These are phyloP conservation scores for Camelina sativa DNA, from an alignment of 345 rosid genomes.

Conservation along the genomic window DNA sequence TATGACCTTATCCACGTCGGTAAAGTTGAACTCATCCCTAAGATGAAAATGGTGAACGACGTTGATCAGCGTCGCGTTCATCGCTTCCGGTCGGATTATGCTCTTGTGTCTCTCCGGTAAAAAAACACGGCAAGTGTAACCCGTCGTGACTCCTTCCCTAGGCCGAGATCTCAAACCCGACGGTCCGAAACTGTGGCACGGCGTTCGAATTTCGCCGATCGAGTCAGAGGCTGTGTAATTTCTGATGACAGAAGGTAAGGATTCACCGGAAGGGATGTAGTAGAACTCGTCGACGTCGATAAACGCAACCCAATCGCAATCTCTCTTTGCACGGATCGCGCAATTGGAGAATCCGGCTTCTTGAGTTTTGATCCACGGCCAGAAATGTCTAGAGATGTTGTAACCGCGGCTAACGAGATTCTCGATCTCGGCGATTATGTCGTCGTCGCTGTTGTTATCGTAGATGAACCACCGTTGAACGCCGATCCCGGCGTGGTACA, in stretches of 20 bases:
- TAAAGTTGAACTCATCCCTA: constrained; percentile 48
- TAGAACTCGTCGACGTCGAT: constrained; percentile 83
- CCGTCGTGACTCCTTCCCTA: constrained; percentile 53
- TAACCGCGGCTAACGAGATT: constrained; percentile 42
- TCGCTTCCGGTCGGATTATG: constrained; percentile 70
- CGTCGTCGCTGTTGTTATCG: constrained; percentile 88
- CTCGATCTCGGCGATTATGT: constrained; percentile 46
- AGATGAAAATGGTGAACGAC: constrained; percentile 88
- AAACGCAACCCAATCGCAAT: constrained; percentile 84
- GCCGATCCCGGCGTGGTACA: constrained; percentile 75
- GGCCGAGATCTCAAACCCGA: constrained; percentile 63
- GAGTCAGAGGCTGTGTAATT: constrained; percentile 37
- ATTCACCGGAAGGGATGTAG: constrained; percentile 53
- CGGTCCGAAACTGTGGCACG: constrained; percentile 80
- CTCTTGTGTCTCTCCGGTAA: constrained; percentile 90
- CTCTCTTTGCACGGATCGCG: constrained; percentile 61
- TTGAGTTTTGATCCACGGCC: constrained; percentile 97
- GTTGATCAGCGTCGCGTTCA: constrained; percentile 73
- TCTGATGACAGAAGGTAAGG: constrained; percentile 44
- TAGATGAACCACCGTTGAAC: constrained; percentile 80
- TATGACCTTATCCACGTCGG: constrained; percentile 51
- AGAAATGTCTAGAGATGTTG: constrained; percentile 59
- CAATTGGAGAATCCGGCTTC: constrained; percentile 92
- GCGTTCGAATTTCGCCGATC: constrained; percentile 60
- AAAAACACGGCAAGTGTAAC: constrained; percentile 72